Conservation (phyloP, 2,329 filamentous ascomycete genomes). For the Beauveria sp. region DNA sequence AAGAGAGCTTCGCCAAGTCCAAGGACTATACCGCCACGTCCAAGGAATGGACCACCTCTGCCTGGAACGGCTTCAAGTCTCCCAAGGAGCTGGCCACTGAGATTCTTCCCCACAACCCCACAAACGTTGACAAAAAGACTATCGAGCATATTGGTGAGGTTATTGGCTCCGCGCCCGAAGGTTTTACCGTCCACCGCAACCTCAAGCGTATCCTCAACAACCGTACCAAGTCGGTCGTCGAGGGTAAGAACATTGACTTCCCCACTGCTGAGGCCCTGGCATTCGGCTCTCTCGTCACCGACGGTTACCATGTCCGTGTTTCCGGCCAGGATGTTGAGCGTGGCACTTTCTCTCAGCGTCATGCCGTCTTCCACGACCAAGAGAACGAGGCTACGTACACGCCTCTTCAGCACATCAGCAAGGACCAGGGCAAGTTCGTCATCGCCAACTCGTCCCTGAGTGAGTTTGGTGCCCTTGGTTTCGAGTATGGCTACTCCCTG, state of each 20-base stretch:
- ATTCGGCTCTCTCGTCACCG: conserved; percentile 81
- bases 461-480: conserved; percentile 70
- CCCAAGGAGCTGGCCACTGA: conserved; percentile 95
- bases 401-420: conserved; percentile 78
- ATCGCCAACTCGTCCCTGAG: conserved; percentile 90
- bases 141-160: conserved; percentile 76
- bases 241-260: conserved; percentile 96
- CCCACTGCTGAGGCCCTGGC: conserved; percentile 93
- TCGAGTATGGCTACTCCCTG: conserved; percentile 97
- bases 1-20: conserved; percentile 93
- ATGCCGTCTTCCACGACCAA: conserved; percentile 96
- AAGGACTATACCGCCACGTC: conserved; percentile 95
- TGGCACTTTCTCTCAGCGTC: conserved; percentile 97
- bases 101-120: conserved; percentile 84
- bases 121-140: conserved; percentile 64
- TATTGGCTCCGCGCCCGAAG: conserved; percentile 73
- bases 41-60: conserved; percentile 97
- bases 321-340: conserved; percentile 98
- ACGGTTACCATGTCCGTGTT: conserved; percentile 95
- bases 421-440: conserved; percentile 91
- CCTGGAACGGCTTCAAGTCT: conserved; percentile 99
- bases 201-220: conserved; percentile 89
- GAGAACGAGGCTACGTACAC: conserved; percentile 90
- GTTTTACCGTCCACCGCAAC: conserved; percentile 87
- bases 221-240: conserved; percentile 83